These are phyloP conservation scores for Lasiosphaeria ovina DNA, from an alignment of 495 filamentous ascomycete species.

Conservation along the genomic window DNA sequence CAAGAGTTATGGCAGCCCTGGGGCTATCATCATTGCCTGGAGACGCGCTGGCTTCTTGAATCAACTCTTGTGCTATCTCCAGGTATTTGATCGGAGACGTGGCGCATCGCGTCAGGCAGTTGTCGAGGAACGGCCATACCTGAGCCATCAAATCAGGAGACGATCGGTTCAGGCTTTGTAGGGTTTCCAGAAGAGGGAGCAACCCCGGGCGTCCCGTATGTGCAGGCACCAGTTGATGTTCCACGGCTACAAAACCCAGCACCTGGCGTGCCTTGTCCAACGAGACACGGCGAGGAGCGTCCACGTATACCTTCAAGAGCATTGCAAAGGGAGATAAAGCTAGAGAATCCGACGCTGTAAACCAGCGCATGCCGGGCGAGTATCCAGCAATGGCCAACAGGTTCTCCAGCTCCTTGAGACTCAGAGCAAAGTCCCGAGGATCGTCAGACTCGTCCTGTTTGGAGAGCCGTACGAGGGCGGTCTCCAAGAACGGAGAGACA, in stretches of 20 bases:
- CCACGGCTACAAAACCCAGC: slow-evolving; percentile 48
- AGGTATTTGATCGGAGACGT: slow-evolving; percentile 75
- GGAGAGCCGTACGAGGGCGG: slow-evolving; percentile 53
- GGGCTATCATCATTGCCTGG: slow-evolving; percentile 5
- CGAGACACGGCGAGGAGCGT: slow-evolving; percentile 41
- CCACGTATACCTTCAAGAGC: slow-evolving; percentile 54
- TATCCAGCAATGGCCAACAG: slow-evolving; percentile 71
- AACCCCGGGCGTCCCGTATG: slow-evolving; percentile 44
- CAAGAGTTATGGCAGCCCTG: slow-evolving; percentile 37
- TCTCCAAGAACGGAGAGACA: slow-evolving; percentile 70
- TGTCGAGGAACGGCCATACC: slow-evolving; percentile 71
- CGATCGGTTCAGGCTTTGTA: slow-evolving; percentile 30
- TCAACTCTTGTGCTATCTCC: slow-evolving; percentile 45
- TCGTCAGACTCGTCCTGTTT: slow-evolving; percentile 39
- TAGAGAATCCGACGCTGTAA: slow-evolving; percentile 48
- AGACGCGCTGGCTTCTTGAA: slow-evolving; percentile 21
- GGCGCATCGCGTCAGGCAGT: slow-evolving; percentile 68
- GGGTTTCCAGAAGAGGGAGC: slow-evolving; percentile 51
- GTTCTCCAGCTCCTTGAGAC: slow-evolving; percentile 69
- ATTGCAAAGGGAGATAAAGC: slow-evolving; percentile 63
- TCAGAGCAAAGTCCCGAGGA: slow-evolving; percentile 50
- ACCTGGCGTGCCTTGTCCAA: slow-evolving; percentile 44
- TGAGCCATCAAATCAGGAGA: slow-evolving; percentile 10
- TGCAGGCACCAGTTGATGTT: slow-evolving; percentile 48
- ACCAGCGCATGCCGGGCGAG: slow-evolving; percentile 83